Evolutionary conservation across 1,284 basidiomycete species (phyloP), one percentile per base, ranked within the genome.

Genomic region (Trametes hirsuta): DNA sequence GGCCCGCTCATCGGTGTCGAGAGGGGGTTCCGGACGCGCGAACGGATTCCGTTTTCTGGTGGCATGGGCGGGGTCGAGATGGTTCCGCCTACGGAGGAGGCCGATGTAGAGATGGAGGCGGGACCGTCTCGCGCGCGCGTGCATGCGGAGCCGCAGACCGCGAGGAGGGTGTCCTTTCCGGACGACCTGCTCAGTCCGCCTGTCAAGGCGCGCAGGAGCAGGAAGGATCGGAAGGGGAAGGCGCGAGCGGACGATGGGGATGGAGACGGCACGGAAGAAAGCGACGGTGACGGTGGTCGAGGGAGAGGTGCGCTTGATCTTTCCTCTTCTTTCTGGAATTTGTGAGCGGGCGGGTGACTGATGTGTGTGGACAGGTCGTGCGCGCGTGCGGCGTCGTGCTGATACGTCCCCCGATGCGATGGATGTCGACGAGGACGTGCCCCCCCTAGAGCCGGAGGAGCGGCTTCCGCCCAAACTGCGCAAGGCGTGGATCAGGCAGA

Each of bases 1-100:
- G 93, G 93, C 2, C 86, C 87, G 2, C 73, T 93, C 25, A 76
- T 94, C 1, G 91, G 91, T 14, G 72, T 76, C 10, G 78, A 84
- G 55, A 76, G 92, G 11, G 90, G 91, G 0, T 91, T 93, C 65
- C 75, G 79, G 69, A 86, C 84, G 44, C 74, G 78, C 36, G 85
- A 86, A 68, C 76, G 78, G 62, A 75, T 80, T 1, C 80, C 80
- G 4, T 77, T 75, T 52, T 80, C 79, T 45, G 84, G 87, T 1
- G 86, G 88, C 0, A 78, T 88, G 74, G 79, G 81, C 8, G 86
- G 88, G 6, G 82, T 88, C 44, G 86, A 87, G 74, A 78, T 87
- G 72, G 76, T 77, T 6, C 47, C 64, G n/a, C 52, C 56, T 12
- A 25, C 50, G 36, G 52, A 14, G 15, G 54, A 49, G 34, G 34